phyloP scores from a whole-genome alignment of 768 basidiomycete species.

The Pluteus cervinus region DNA sequence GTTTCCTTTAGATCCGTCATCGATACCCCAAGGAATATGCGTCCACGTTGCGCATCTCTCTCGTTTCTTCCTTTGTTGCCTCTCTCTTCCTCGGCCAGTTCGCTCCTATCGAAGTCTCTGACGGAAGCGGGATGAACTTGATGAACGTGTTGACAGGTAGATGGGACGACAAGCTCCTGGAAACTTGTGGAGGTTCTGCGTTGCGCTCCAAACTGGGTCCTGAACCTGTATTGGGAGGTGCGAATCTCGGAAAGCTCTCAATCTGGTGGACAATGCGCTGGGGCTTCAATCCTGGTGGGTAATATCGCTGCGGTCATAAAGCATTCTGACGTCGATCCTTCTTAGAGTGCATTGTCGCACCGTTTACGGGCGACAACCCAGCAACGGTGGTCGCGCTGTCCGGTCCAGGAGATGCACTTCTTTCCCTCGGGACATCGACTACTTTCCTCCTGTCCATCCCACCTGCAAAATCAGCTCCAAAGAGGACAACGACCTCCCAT shows the following conservation, averaged over 20 bases:
- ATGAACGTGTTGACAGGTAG: conserved; percentile 70
- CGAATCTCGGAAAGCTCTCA: conserved; percentile 55
- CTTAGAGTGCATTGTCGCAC: conserved; percentile 69
- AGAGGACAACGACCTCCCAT: conserved; percentile 70
- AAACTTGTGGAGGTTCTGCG: conserved; percentile 62
- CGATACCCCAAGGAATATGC: conserved; percentile 48
- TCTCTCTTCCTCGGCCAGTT: conserved; percentile 76
- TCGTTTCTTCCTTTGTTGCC: conserved; percentile 79
- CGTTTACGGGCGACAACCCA: conserved; percentile 89
- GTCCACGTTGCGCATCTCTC: conserved; percentile 60
- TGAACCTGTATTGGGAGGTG: conserved; percentile 73
- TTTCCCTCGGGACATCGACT: conserved; percentile 86
- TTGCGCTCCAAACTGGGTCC: conserved; percentile 66
- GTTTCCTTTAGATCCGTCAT: conserved; percentile 44
- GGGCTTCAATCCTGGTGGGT: conserved; percentile 62
- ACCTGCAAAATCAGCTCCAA: conserved; percentile 55
- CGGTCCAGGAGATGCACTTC: conserved; percentile 73
- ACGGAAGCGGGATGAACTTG: conserved; percentile 88
- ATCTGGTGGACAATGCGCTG: conserved; percentile 71
- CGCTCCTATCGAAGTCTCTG: conserved; percentile 80
- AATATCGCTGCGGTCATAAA: not conserved
- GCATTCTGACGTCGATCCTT: not conserved
- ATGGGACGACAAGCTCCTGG: conserved; percentile 67
- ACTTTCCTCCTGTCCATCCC: conserved; percentile 79
- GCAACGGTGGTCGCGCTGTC: conserved; percentile 74